Evolutionary conservation across 2,329 filamentous ascomycete genomes (phyloP), one percentile per base, ranked within the genome.

Genomic region (Raffaelea arxii): DNA sequence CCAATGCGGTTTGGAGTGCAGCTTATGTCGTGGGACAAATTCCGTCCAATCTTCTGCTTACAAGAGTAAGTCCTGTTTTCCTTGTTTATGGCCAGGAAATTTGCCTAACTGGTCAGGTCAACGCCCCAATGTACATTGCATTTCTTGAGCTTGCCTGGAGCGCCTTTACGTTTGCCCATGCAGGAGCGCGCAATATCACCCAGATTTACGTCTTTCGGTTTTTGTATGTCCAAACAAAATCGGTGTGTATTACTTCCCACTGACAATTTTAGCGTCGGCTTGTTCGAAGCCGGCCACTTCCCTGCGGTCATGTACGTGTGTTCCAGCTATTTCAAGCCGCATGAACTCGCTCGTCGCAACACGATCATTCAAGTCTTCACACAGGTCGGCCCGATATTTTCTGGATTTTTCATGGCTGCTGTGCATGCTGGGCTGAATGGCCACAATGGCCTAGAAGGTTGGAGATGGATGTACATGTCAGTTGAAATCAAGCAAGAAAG

Each of bases 61-160:
- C 56, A 3, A 50, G 56, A 23, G 52, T 55, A 60, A 56, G 49
- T 60, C 9, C n/a, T 44, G 9, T 11, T 24, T 76, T 75, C 5
- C 66, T 84, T 3, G 74, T 82, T 57, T 78, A 80, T 53, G 58
- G 84, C 48, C 71, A 71, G 40, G 80, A 78, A 3, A 68, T 16
- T 10, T 40, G 16, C 9, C 78, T 16, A 65, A 76, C 48, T 82
- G 77, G 65, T 80, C 11, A 55, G 54, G 54, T 57, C 39, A 54
- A 55, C 24, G 55, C 51, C 9, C 55, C 56, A 16, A 50, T 54
- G n/a, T 57, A 57, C 44, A 55, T 80, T 55, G 78, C 78, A 0
- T 56, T 67, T 27, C 80, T 80, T 52, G 80, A 58, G 44, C 42
- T 57, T 4, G 14, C 54, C 4, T 58, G 55, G 56, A 58, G 52